These are phyloP conservation scores for Pyricularia pennisetigena DNA, from an alignment of 2,329 filamentous ascomycete species.

Conservation along the genomic window DNA sequence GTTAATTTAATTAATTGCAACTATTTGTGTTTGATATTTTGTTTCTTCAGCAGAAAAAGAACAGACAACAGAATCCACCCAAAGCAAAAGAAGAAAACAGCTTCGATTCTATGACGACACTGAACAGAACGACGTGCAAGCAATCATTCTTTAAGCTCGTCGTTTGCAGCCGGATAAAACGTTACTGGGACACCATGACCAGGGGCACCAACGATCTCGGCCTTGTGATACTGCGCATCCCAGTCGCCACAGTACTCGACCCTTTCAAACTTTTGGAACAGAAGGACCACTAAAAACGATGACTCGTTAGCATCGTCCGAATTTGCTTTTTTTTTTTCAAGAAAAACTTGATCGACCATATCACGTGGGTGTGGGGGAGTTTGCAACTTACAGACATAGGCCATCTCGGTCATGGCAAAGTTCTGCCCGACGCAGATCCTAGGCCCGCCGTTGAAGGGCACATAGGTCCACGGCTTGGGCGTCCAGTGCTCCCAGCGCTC, in stretches of 20 bases:
- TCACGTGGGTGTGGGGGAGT: not conserved
- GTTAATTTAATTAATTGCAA: not conserved
- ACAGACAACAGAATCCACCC: not conserved
- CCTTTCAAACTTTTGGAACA: conserved; percentile 50
- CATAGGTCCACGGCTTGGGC: conserved; percentile 22
- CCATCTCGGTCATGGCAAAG: conserved; percentile 50
- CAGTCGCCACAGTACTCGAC: conserved; percentile 39
- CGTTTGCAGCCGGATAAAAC: conserved; percentile 21
- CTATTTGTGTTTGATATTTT: not conserved
- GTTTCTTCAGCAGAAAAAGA: too few species aligned
- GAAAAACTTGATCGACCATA: too few species aligned
- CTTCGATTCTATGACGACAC: not conserved
- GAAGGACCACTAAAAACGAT: conserved; percentile 26
- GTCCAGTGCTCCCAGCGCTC: conserved; percentile 20
- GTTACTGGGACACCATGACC: conserved; percentile 31
- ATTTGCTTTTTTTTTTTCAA: too few species aligned
- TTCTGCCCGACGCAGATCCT: conserved; percentile 47
- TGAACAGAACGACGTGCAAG: not conserved
- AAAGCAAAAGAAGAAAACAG: not conserved
- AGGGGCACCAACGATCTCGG: conserved; percentile 32
- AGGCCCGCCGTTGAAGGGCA: conserved; percentile 28
- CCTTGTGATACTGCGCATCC: conserved; percentile 31
- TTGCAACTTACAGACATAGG: conserved; percentile 27
- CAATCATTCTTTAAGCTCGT: conserved; percentile 10
- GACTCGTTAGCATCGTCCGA: not conserved